phyloP scores from a whole-genome alignment of 2,329 filamentous ascomycete genomes.

The Aspergillus arachidicola region DNA sequence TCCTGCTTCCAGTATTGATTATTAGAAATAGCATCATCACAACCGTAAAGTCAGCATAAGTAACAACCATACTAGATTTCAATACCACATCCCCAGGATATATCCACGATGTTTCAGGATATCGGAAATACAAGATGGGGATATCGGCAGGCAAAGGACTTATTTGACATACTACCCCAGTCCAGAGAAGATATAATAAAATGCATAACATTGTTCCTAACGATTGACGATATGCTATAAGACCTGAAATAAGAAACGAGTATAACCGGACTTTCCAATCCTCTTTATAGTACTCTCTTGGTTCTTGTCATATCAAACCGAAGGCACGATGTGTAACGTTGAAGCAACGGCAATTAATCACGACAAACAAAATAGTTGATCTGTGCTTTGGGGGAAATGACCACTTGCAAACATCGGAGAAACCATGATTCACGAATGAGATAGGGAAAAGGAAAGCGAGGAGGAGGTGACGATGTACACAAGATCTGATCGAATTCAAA shows the following conservation, averaged over 20 bases:
- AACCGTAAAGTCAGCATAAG: background rate
- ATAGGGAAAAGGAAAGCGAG: too few relatives aligned
- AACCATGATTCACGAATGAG: background rate
- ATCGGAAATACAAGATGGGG: slow-evolving; percentile 1
- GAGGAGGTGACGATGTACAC: background rate
- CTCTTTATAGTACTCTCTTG: background rate
- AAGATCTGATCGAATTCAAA: background rate
- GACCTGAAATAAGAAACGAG: background rate
- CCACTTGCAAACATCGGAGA: background rate
- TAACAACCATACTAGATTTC: slow-evolving; percentile 7
- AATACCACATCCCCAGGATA: slow-evolving; percentile 19
- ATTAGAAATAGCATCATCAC: background rate
- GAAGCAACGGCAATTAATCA: background rate
- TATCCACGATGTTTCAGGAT: slow-evolving; percentile 22
- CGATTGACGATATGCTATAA: accelerated
- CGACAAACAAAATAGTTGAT: background rate
- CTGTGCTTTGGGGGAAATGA: background rate
- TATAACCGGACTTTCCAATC: background rate
- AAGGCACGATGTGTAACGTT: background rate
- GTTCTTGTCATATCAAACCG: background rate
- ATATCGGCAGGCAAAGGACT: background rate
- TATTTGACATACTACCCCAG: background rate
- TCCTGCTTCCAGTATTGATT: slow-evolving; percentile 5
- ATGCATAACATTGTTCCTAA: background rate
- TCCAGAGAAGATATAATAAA: background rate